phyloP scores from a whole-genome alignment of 1,139 yeast genomes.

The Geotrichum phurueaensis region DNA sequence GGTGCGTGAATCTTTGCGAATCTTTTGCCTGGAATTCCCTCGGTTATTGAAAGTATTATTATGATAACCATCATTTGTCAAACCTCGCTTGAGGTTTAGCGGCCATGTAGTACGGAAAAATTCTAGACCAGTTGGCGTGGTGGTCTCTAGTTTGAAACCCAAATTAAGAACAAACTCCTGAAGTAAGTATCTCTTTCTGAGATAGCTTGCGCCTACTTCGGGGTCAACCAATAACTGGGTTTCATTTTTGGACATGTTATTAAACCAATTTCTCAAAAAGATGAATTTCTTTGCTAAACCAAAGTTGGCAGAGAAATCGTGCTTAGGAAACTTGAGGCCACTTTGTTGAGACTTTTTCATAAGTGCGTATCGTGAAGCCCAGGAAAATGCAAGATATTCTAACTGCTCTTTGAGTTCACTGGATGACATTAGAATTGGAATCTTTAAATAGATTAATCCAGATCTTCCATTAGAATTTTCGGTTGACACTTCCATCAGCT shows the following conservation, averaged over 20 bases:
- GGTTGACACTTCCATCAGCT: slow-evolving; percentile 5
- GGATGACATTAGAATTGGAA: background rate
- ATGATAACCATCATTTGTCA: background rate
- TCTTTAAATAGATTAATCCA: background rate
- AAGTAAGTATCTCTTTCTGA: slow-evolving; percentile 5
- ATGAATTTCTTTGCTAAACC: slow-evolving; percentile 10
- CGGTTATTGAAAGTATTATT: background rate
- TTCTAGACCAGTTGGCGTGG: background rate
- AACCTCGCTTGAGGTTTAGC: background rate
- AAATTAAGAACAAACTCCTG: slow-evolving; percentile 9
- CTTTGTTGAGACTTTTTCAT: background rate
- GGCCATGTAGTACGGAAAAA: slow-evolving; percentile 2
- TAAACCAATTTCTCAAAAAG: slow-evolving; percentile 8
- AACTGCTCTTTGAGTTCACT: background rate
- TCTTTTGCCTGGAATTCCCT: background rate
- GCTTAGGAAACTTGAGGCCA: slow-evolving; percentile 5
- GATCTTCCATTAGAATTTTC: background rate
- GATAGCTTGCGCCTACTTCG: slow-evolving; percentile 5
- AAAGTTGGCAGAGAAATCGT: background rate
- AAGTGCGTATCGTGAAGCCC: background rate
- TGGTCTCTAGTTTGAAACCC: background rate
- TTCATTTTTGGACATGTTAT: background rate
- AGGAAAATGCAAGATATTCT: background rate
- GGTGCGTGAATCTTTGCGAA: background rate
- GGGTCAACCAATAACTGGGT: slow-evolving; percentile 5